Evolutionary conservation across 2,329 filamentous ascomycete genomes (phyloP).

Genomic region (Paecilomyces sp.): DNA sequence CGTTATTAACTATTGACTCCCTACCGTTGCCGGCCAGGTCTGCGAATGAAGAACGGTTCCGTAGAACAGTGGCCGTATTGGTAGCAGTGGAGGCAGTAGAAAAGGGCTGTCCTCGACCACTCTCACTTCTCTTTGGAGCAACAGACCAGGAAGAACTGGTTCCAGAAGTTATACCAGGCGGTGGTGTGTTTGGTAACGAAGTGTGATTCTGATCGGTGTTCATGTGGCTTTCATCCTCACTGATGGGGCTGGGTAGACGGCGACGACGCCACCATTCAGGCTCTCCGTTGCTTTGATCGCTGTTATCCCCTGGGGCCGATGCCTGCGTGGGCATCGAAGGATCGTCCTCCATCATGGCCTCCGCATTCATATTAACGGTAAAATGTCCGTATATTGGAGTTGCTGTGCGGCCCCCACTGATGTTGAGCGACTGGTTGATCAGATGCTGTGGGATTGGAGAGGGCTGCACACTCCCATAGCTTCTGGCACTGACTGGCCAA

Average conservation of each 20-base stretch:
- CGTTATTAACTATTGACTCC: constrained; percentile 2
- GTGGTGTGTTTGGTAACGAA: constrained; percentile 4
- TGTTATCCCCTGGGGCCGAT: not conserved
- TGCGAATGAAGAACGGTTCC: not conserved
- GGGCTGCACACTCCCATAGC: constrained; percentile 12
- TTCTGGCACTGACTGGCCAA: constrained; percentile 13
- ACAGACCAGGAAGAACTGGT: not conserved
- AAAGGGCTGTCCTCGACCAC: not conserved
- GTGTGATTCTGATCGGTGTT: not conserved
- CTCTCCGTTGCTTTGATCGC: constrained; percentile 5
- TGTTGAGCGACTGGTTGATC: constrained; percentile 22
- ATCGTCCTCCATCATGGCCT: constrained; percentile 8
- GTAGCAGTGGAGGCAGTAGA: not conserved
- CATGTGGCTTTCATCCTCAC: constrained; percentile 22
- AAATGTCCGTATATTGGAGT: constrained; percentile 24
- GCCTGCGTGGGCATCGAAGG: not conserved
- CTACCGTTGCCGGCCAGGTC: constrained; percentile 3
- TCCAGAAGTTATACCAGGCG: not conserved
- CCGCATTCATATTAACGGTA: constrained; percentile 13
- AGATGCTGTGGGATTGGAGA: constrained; percentile 23
- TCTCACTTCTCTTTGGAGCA: not conserved
- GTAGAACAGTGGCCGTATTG: not conserved
- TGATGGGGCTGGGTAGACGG: constrained; percentile 34
- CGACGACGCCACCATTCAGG: constrained; percentile 15
- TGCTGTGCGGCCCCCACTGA: constrained; percentile 20